Percentiles rank a stretch among this genome's conserved stretches.
phyloP scores from a whole-genome alignment of 2,329 filamentous ascomycete genomes.

The Aspergillus felis region DNA sequence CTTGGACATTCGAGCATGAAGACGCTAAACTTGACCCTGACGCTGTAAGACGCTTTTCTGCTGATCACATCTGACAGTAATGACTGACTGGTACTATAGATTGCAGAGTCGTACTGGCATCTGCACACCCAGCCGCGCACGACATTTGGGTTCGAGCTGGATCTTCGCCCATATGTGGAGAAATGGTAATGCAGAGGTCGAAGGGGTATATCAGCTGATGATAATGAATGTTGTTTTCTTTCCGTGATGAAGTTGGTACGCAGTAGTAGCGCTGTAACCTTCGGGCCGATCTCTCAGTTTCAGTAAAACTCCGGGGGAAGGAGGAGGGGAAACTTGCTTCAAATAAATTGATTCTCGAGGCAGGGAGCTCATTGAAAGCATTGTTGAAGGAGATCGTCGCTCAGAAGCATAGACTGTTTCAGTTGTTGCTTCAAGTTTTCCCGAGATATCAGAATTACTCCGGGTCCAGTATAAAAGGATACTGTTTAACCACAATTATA shows the following conservation, averaged over 20 bases:
- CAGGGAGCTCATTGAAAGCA: neutral
- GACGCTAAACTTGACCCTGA: constrained; percentile 71
- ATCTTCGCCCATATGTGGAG: constrained; percentile 75
- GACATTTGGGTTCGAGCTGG: constrained; percentile 77
- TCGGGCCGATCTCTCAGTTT: neutral
- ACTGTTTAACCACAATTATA: no score
- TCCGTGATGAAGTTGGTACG: no score
- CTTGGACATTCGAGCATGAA: constrained; percentile 52
- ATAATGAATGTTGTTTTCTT: neutral
- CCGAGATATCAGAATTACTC: no score
- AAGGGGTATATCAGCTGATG: neutral
- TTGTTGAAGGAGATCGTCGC: neutral
- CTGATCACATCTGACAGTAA: neutral
- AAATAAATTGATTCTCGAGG: no score
- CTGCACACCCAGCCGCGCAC: constrained; percentile 76
- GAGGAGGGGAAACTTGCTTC: no score
- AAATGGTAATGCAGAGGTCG: constrained; percentile 59
- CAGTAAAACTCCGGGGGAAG: no score
- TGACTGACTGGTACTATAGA: constrained; percentile 47
- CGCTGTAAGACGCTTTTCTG: constrained; percentile 54
- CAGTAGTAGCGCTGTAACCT: no score
- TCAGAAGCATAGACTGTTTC: neutral
- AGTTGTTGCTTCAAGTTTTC: neutral
- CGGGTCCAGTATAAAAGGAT: no score
- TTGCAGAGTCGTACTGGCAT: constrained; percentile 82